Conservation (phyloP, 2,329 filamentous ascomycete genomes). For the Fusarium coicis region DNA sequence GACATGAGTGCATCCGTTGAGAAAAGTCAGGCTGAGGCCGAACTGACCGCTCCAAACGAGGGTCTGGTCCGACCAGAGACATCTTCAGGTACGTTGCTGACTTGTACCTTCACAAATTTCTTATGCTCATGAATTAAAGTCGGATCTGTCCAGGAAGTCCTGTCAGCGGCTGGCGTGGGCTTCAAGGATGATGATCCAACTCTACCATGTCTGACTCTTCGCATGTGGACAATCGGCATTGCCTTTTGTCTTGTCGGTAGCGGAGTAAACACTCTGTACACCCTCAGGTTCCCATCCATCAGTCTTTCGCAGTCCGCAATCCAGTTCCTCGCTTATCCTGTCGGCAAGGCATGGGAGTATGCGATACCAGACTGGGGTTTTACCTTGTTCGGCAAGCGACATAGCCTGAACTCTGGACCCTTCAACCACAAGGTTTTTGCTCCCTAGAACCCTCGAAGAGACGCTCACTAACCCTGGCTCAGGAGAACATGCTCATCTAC, state of each 20-base stretch:
- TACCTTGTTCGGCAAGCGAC: conserved; percentile 36
- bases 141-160: conserved; percentile 39
- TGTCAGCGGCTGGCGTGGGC: conserved; percentile 47
- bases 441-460: rapidly evolving
- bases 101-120: too few species aligned
- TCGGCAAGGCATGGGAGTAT: conserved; percentile 54
- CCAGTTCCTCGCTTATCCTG: conserved; percentile 57
- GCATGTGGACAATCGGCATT: conserved; percentile 54
- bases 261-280: conserved; percentile 55
- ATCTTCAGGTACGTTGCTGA: conserved; percentile 2
- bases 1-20: not conserved
- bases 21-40: not conserved
- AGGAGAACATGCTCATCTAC: conserved; percentile 65
- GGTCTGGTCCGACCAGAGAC: conserved; percentile 10
- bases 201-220: conserved; percentile 50
- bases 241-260: conserved; percentile 51
- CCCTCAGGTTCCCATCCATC: conserved; percentile 49
- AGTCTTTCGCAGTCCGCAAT: conserved; percentile 49
- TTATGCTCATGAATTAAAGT: not conserved
- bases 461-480: rapidly evolving
- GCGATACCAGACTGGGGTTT: conserved; percentile 47
- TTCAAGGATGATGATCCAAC: conserved; percentile 43
- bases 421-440: conserved; percentile 48
- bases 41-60: not conserved
- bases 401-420: conserved; percentile 54